Conservation (phyloP, 139 green algal species). For the Desmodesmus armatus region DNA sequence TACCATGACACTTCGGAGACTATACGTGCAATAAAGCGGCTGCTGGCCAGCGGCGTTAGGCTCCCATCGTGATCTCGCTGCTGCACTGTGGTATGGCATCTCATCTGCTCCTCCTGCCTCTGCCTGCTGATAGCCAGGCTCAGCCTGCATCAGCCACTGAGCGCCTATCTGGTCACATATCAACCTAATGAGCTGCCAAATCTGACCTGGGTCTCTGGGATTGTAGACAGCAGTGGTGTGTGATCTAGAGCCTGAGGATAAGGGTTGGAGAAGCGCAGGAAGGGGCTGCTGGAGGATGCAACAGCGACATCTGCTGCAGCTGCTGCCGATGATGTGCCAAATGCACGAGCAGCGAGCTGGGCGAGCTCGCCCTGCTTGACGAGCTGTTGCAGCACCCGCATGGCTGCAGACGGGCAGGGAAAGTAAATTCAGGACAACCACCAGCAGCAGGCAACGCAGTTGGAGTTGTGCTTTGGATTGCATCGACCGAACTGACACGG, state of each 20-base stretch:
- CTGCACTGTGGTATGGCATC: no score
- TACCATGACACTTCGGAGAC: no score
- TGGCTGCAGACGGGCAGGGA: no score
- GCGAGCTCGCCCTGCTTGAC: conserved; percentile 30
- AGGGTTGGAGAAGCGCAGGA: conserved; percentile 84
- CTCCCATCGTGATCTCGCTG: no score
- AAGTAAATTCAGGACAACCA: no score
- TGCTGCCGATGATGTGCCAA: conserved; percentile 14
- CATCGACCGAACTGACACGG: no score
- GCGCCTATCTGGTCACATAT: background rate
- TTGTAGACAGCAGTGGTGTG: conserved; percentile 69
- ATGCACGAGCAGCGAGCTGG: conserved; percentile 30
- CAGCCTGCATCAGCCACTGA: background rate
- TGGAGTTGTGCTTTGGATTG: no score
- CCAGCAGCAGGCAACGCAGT: no score
- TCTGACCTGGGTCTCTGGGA: conserved; percentile 89
- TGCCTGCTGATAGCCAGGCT: background rate
- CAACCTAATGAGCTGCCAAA: background rate
- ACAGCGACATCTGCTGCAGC: conserved; percentile 34
- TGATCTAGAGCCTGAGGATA: conserved; percentile 73
- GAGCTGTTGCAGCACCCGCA: background rate
- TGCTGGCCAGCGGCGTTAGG: no score
- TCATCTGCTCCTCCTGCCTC: background rate
- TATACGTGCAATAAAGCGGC: no score
- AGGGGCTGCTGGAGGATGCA: conserved; percentile 74